Conservation (phyloP, 2,329 filamentous ascomycete genomes). For the Epichloe glyceriae region DNA sequence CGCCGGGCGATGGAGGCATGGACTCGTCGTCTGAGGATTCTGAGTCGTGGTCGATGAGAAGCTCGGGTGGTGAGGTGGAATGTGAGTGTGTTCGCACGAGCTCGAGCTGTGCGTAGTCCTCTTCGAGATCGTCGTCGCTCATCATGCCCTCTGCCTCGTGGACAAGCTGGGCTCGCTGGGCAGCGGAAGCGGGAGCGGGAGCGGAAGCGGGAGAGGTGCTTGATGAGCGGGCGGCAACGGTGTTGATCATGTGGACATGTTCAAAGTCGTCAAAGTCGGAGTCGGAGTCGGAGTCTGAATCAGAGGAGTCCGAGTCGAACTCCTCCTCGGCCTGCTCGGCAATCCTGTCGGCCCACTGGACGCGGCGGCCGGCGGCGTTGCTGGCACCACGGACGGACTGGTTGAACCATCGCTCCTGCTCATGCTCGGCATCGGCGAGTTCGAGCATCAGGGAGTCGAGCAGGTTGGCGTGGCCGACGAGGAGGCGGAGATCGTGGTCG, state of each 20-base stretch:
- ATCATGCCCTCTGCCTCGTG: slow-evolving; percentile 27
- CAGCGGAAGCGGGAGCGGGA: background rate
- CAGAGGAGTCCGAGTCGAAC: slow-evolving; percentile 39
- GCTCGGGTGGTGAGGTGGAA: slow-evolving; percentile 51
- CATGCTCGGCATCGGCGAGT: slow-evolving; percentile 83
- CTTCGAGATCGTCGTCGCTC: slow-evolving; percentile 43
- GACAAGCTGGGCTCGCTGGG: slow-evolving; percentile 14
- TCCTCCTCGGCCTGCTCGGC: slow-evolving; percentile 62
- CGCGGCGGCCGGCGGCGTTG: slow-evolving; percentile 51
- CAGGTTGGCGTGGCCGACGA: slow-evolving; percentile 96
- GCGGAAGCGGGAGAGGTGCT: slow-evolving; percentile 15
- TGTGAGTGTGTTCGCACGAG: slow-evolving; percentile 59
- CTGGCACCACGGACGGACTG: slow-evolving; percentile 72
- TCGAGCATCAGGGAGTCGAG: slow-evolving; percentile 89
- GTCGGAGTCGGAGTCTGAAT: slow-evolving; percentile 37
- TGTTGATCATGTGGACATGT: slow-evolving; percentile 43
- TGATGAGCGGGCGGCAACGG: slow-evolving; percentile 32
- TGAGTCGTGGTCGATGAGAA: slow-evolving; percentile 51
- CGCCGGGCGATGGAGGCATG: slow-evolving; percentile 59
- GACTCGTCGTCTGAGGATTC: slow-evolving; percentile 66
- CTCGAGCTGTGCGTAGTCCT: slow-evolving; percentile 51
- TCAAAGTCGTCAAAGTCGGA: slow-evolving; percentile 29
- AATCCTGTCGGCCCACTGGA: slow-evolving; percentile 78
- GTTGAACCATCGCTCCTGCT: slow-evolving; percentile 98
- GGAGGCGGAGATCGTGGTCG: slow-evolving; percentile 87